Evolutionary conservation across 2,329 filamentous ascomycete genomes (phyloP).

Genomic region (Fusarium pilosicola): DNA sequence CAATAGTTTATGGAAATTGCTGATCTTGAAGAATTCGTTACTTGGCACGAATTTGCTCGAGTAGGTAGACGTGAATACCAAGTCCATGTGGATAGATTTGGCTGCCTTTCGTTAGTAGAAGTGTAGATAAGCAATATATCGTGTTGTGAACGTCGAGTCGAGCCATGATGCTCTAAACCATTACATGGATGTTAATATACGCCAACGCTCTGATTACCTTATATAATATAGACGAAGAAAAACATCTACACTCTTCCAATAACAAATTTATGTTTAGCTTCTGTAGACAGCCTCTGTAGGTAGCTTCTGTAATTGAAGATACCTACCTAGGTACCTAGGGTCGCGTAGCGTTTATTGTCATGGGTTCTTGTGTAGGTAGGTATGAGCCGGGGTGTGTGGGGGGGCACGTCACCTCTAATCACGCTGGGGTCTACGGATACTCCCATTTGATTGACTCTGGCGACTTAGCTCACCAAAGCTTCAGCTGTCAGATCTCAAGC

Average conservation of each 20-base stretch:
- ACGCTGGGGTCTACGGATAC: conserved; percentile 1
- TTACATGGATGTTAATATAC: neutral
- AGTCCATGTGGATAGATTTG: neutral
- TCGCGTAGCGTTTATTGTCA: conserved; percentile 5
- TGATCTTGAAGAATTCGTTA: neutral
- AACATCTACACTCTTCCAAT: neutral
- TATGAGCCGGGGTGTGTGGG: conserved; percentile 5
- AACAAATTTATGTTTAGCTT: neutral
- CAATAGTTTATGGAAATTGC: conserved; percentile 6
- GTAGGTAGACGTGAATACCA: neutral
- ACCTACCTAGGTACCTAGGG: neutral
- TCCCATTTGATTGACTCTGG: conserved; percentile 25
- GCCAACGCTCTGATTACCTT: too few species aligned
- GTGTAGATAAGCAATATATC: neutral
- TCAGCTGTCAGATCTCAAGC: conserved; percentile 5
- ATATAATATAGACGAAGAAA: too few species aligned
- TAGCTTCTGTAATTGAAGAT: neutral
- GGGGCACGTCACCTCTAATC: conserved; percentile 36
- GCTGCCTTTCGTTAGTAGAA: neutral
- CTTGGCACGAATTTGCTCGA: neutral
- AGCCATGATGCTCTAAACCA: neutral
- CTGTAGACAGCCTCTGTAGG: neutral
- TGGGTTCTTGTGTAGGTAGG: conserved; percentile 8
- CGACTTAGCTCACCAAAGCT: conserved; percentile 12
- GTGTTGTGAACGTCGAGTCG: neutral